Base-by-base conservation (phyloP, 2,329 filamentous ascomycete species). In the Alternaria solani region DNA sequence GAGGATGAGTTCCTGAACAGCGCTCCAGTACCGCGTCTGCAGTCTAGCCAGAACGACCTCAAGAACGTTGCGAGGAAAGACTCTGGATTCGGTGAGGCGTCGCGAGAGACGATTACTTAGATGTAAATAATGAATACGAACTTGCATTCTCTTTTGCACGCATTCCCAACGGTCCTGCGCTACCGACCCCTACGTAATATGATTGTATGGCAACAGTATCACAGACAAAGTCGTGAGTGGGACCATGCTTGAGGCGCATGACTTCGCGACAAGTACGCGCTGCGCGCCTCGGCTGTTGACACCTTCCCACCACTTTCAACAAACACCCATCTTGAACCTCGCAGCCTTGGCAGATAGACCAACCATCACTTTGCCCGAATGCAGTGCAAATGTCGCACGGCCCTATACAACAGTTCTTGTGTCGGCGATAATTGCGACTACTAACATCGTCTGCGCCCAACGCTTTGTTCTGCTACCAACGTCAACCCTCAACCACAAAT, bases 1-100 rank as follows among this genome's bases (percentile, higher is more conserved):
- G 60, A 80, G 66, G 67, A 80, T 63, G 65, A 78, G 53, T 77
- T 72, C 47, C 67, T 68, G 66, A 63, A 47, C 46, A 65, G 56
- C 59, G 76, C 69, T 18, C 62, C 57, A 12, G 59, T 74, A 14
- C 71, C 75, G 12, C 59, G 65, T 48, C 61, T 64, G 43, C 67
- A 68, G 43, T 51, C 55, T 5, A 58, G 66, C 18, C 60, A 66
- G 38, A 58, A 62, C 18, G 59, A 66, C 32, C 68, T 70, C 51
- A 67, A 61, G 23, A 70, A 69, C 28, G 51, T 65, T 38, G 47
- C 44, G 20, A 66, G 66, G 42, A 62, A 54, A 44, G 63, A 67
- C 39, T 67, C 63, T 46, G 62, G 59, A 14, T 43, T 63, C 32
- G 59, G 58, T 25, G 30, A 64, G 28, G 16, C 36, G 20, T 52